These are phyloP conservation scores for Boehmeria nivea DNA, from an alignment of 306 rosid species.

Conservation along the genomic window DNA sequence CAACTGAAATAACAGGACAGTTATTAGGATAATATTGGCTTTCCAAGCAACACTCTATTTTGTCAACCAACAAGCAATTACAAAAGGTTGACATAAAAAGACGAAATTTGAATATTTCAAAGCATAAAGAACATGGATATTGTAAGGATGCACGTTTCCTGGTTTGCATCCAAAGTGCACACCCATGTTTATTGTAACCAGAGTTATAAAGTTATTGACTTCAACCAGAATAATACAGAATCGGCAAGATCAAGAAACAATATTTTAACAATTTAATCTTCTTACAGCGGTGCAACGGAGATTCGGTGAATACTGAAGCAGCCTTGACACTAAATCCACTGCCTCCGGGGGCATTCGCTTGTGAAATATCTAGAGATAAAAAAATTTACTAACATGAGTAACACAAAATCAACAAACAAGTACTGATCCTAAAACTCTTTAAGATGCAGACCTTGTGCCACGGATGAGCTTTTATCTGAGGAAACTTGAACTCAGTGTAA, in stretches of 20 bases:
- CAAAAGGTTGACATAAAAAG: background rate
- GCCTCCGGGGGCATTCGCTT: slow-evolving; percentile 86
- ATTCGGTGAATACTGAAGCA: slow-evolving; percentile 88
- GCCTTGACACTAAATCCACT: slow-evolving; percentile 85
- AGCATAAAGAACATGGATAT: no score
- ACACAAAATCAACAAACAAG: background rate
- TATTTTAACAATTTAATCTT: slow-evolving; percentile 1
- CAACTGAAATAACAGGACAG: slow-evolving; percentile 42
- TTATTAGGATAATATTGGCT: slow-evolving; percentile 1
- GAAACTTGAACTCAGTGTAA: slow-evolving; percentile 83
- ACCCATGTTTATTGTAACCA: no score
- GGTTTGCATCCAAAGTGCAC: no score
- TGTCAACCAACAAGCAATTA: background rate
- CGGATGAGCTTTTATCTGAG: slow-evolving; percentile 93
- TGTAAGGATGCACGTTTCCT: no score
- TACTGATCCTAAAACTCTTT: background rate
- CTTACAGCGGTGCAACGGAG: slow-evolving; percentile 94
- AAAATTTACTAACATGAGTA: background rate
- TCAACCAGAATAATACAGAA: no score
- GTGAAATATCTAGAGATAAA: slow-evolving; percentile 60
- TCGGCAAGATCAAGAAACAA: no score
- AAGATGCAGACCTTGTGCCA: slow-evolving; percentile 80
- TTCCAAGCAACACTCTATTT: background rate
- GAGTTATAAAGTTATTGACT: no score
- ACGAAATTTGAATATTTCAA: no score